Conservation (phyloP, 176 grass and related monocot species). For the Triticum turgidum region DNA sequence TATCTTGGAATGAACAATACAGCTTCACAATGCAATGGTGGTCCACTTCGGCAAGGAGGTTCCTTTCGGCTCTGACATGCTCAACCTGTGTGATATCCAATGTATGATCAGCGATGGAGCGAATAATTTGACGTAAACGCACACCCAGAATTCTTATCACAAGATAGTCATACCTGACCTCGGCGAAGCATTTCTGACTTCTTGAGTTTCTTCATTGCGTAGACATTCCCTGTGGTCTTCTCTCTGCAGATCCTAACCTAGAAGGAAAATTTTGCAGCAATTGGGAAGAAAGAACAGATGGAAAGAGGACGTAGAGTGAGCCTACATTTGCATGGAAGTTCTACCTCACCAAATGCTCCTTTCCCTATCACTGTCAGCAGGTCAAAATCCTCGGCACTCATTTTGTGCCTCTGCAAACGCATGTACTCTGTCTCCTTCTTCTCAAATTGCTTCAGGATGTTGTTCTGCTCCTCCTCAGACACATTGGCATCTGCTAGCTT, state of each 20-base stretch:
- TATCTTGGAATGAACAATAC: conserved; percentile 96
- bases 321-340: conserved; percentile 16
- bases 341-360: conserved; percentile 99
- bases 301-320: neutral
- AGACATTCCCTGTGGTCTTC: conserved; percentile 80
- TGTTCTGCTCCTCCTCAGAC: conserved; percentile 86
- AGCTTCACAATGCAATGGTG: conserved; percentile 95
- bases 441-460: conserved; percentile 89
- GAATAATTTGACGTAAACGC: neutral
- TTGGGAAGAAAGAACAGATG: neutral
- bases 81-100: conserved; percentile 61
- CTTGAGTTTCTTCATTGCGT: conserved; percentile 98
- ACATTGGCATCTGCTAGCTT: conserved; percentile 82
- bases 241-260: conserved; percentile 97
- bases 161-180: conserved; percentile 65
- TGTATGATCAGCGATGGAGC: neutral
- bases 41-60: conserved; percentile 97
- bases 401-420: conserved; percentile 97
- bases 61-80: conserved; percentile 99
- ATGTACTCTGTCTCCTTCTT: conserved; percentile 98
- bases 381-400: conserved; percentile 95
- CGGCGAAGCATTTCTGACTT: conserved; percentile 99
- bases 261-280: conserved; percentile 27
- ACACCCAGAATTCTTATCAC: conserved; percentile 12
- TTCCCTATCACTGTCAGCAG: conserved; percentile 96